Percentiles rank a stretch among this genome's conserved stretches.
These are phyloP conservation scores for Barnettozyma sp. DNA, from an alignment of 805 yeast genomes.

Conservation along the genomic window DNA sequence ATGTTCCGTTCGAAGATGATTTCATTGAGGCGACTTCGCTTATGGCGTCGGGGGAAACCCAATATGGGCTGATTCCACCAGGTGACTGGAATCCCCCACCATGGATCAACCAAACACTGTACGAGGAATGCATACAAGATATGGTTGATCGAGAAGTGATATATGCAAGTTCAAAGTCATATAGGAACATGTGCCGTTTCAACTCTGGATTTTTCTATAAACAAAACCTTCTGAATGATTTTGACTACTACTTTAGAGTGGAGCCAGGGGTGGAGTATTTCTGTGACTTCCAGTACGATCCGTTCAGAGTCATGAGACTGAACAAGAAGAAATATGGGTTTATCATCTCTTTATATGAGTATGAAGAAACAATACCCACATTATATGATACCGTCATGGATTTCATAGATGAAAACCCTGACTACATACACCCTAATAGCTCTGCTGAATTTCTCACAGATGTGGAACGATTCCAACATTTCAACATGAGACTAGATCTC, in stretches of 20 bases:
- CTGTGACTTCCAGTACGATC: slow-evolving; percentile 86
- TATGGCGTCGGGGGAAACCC: slow-evolving; percentile 58
- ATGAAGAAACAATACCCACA: slow-evolving; percentile 77
- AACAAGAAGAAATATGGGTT: slow-evolving; percentile 80
- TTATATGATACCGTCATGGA: slow-evolving; percentile 71
- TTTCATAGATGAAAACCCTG: slow-evolving; percentile 50
- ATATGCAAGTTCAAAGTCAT: slow-evolving; percentile 60
- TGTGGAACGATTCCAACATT: slow-evolving; percentile 34
- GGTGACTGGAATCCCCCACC: slow-evolving; percentile 76
- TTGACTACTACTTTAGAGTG: slow-evolving; percentile 90
- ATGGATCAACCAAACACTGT: slow-evolving; percentile 54
- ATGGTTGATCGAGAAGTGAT: slow-evolving; percentile 43
- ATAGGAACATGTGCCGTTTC: slow-evolving; percentile 92
- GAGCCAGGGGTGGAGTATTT: slow-evolving; percentile 87
- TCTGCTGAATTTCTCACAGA: slow-evolving; percentile 51
- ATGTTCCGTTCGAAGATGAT: slow-evolving; percentile 57
- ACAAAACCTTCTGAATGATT: slow-evolving; percentile 61
- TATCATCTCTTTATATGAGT: slow-evolving; percentile 77
- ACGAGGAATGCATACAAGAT: slow-evolving; percentile 39
- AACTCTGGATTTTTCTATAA: slow-evolving; percentile 87
- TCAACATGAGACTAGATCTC: slow-evolving; percentile 27
- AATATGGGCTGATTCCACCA: slow-evolving; percentile 58
- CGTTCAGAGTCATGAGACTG: slow-evolving; percentile 73
- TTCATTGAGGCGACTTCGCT: slow-evolving; percentile 54
- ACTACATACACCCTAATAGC: slow-evolving; percentile 57